Evolutionary conservation across 1,284 basidiomycete genomes (phyloP), one percentile per base, ranked within the genome.

Genomic region (Athelia psychrophila): DNA sequence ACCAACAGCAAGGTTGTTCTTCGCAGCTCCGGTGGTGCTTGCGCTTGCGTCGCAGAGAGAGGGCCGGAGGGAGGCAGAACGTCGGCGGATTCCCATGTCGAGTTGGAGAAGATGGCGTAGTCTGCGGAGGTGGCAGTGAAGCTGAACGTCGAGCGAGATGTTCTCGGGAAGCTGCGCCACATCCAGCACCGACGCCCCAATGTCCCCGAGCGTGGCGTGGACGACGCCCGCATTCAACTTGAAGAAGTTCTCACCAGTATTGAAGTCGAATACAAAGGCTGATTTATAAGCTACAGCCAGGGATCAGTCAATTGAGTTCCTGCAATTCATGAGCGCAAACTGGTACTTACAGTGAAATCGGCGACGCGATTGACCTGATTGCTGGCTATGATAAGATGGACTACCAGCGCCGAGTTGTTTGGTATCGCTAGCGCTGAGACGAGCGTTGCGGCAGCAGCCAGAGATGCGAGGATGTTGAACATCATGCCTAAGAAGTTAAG

Each of bases 71-170:
- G 27, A 6, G 27, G 27, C 6, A 30, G 6, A 13, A 6, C 27
- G 13, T 5, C 27, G 6, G 27, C 27, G 13, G 27, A 30, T 30
- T 30, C 13, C 38, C 38, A 42, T 42, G 38, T 42, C n/a, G 38
- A 42, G n/a, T 42, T 42, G 38, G 38, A 42, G 38, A 42, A 42
- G n/a, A 42, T 42, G 6, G 38, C 38, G 38, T 42, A 42, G 38
- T 42, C 38, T n/a, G 8, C 20, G 38, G n/a, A 42, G 38, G 27
- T 30, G 13, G 27, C 27, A 30, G 6, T 30, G 27, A 30, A 6
- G 27, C 6, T 6, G 38, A 30, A 13, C 27, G n/a, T 16, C 38
- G 38, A 42, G 38, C 8, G n/a, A 8, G 20, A 42, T 18, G 38
- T n/a, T 22, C n/a, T n/a, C n/a, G n/a, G 38, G 38, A 16, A 42